These are phyloP conservation scores for Lomentospora prolificans DNA, from an alignment of 2,329 filamentous ascomycete genomes.

Conservation along the genomic window DNA sequence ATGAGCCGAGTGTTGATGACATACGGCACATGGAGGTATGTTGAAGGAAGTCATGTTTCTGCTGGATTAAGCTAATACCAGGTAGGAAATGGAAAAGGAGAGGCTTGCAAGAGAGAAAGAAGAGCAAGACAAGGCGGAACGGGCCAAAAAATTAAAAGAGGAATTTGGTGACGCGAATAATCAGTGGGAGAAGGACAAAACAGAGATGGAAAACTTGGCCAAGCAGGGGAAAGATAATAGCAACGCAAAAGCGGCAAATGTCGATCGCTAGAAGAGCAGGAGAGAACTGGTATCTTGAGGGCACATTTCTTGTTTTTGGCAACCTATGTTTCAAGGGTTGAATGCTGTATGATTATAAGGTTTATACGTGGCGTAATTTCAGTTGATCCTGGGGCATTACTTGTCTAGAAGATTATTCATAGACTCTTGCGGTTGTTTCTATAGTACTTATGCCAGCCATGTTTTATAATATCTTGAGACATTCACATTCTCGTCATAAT, in stretches of 20 bases:
- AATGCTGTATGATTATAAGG: too few relatives aligned
- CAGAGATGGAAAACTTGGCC: constrained; percentile 59
- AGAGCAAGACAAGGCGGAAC: constrained; percentile 55
- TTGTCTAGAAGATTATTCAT: too few relatives aligned
- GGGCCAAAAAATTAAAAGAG: constrained; percentile 68
- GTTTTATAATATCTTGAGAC: too few relatives aligned
- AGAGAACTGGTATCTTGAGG: too few relatives aligned
- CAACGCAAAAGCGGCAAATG: neutral
- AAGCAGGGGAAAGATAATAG: constrained; percentile 9
- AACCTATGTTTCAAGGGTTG: neutral
- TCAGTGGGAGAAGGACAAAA: constrained; percentile 89
- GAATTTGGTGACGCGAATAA: constrained; percentile 65
- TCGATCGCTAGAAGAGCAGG: neutral
- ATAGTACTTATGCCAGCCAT: too few relatives aligned
- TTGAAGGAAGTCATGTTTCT: neutral
- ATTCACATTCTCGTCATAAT: too few relatives aligned
- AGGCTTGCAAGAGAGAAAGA: constrained; percentile 69
- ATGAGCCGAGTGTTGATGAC: constrained; percentile 97
- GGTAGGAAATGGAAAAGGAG: constrained; percentile 84
- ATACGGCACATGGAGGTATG: constrained; percentile 86
- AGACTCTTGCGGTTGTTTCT: too few relatives aligned
- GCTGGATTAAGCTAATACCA: neutral
- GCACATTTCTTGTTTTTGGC: too few relatives aligned
- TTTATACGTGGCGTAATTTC: too few relatives aligned
- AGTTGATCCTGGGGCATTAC: too few relatives aligned